Percentiles rank a stretch among this genome's conserved stretches.
phyloP scores from a whole-genome alignment of 495 filamentous ascomycete genomes.

The Parmelia sp. region DNA sequence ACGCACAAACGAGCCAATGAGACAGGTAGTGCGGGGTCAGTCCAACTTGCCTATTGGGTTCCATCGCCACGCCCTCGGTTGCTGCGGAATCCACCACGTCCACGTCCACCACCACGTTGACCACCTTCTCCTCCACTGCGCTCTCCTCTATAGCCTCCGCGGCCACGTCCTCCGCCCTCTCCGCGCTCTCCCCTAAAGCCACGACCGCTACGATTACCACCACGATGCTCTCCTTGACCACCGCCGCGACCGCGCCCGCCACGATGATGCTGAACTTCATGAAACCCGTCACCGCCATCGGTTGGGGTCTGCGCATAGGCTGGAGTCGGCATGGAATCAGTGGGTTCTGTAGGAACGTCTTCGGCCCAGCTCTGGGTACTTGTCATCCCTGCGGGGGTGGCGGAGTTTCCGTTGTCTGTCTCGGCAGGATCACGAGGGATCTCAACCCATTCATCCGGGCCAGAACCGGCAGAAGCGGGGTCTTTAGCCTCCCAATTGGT shows the following conservation, averaged over 20 bases:
- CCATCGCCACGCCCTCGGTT: slow-evolving; percentile 24
- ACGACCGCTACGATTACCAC: slow-evolving; percentile 52
- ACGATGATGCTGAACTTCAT: slow-evolving; percentile 53
- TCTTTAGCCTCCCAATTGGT: slow-evolving; percentile 61
- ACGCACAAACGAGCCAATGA: slow-evolving; percentile 2
- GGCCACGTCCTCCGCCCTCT: slow-evolving; percentile 48
- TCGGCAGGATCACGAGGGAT: slow-evolving; percentile 68
- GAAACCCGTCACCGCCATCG: slow-evolving; percentile 58
- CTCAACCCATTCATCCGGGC: slow-evolving; percentile 69
- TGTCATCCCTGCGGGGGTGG: slow-evolving; percentile 49
- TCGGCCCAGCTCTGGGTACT: slow-evolving; percentile 64
- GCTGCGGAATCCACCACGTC: slow-evolving; percentile 22
- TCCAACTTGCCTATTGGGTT: slow-evolving; percentile 15
- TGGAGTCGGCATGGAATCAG: slow-evolving; percentile 19
- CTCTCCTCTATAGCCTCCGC: slow-evolving; percentile 69
- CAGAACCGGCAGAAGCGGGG: slow-evolving; percentile 17
- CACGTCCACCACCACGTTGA: slow-evolving; percentile 20
- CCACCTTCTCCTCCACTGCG: slow-evolving; percentile 51
- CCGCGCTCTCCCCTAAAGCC: slow-evolving; percentile 44
- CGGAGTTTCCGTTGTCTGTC: slow-evolving; percentile 60
- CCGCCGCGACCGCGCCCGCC: slow-evolving; percentile 44
- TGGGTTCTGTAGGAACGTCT: slow-evolving; percentile 43
- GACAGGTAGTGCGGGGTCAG: slow-evolving; percentile 3
- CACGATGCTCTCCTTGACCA: slow-evolving; percentile 47
- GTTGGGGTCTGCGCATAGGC: slow-evolving; percentile 34